Percentiles rank a stretch among this genome's conserved stretches.
These are phyloP conservation scores for Ashbya aceris DNA, from an alignment of 1,139 yeast species.

Conservation along the genomic window DNA sequence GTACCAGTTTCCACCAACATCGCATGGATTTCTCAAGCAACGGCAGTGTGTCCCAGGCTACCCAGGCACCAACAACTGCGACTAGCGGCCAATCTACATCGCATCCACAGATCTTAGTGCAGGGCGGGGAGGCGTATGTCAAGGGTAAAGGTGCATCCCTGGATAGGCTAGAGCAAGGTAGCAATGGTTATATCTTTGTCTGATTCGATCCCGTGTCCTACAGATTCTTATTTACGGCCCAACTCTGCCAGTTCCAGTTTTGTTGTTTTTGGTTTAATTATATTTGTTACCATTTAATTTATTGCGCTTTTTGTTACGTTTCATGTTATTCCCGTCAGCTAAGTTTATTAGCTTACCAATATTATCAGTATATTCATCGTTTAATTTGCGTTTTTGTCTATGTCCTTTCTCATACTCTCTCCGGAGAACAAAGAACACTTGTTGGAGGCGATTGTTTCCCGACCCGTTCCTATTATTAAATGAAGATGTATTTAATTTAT, in stretches of 20 bases:
- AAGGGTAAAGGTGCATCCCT: slow-evolving; percentile 12
- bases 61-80: slow-evolving; percentile 1
- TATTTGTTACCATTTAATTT: slow-evolving; percentile 1
- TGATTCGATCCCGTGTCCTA: slow-evolving; percentile 5
- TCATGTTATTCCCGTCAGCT: slow-evolving; percentile 1
- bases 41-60: background rate
- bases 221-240: background rate
- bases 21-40: slow-evolving; percentile 2
- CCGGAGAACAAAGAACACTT: too few species aligned
- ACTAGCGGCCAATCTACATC: slow-evolving; percentile 4
- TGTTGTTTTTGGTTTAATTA: slow-evolving; percentile 2
- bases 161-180: slow-evolving; percentile 22
- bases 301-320: slow-evolving; percentile 3
- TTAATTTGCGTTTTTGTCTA: slow-evolving; percentile 3
- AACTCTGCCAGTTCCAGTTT: slow-evolving; percentile 2
- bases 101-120: slow-evolving; percentile 13
- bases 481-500: background rate
- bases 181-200: slow-evolving; percentile 21
- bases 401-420: background rate
- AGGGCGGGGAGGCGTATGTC: slow-evolving; percentile 12
- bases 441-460: too few species aligned
- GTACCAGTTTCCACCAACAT: slow-evolving; percentile 2
- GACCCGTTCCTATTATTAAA: background rate
- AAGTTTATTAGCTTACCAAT: background rate
- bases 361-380: slow-evolving; percentile 1